Evolutionary conservation across 2,329 filamentous ascomycete species (phyloP).

Genomic region (Ceratocystis lukuohia): DNA sequence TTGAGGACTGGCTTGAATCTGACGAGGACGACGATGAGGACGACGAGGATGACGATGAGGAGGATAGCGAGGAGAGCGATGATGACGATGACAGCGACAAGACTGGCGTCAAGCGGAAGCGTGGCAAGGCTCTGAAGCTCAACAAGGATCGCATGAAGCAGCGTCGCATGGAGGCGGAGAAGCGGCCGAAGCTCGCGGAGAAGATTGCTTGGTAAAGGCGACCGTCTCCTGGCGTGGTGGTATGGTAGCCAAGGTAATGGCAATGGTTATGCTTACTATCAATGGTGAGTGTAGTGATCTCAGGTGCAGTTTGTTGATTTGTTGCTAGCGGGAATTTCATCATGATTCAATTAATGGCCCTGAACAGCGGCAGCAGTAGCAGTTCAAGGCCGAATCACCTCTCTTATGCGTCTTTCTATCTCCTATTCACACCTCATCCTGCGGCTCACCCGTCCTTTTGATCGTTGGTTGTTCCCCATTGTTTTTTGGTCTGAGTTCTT

Average conservation of each 20-base stretch:
- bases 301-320: neutral
- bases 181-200: constrained; percentile 31
- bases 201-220: constrained; percentile 30
- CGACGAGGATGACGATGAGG: constrained; percentile 43
- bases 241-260: neutral
- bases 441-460: neutral
- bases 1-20: constrained; percentile 54
- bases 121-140: constrained; percentile 35
- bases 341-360: neutral
- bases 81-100: constrained; percentile 43
- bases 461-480: constrained; percentile 6
- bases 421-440: constrained; percentile 1
- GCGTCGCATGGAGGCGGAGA: constrained; percentile 50
- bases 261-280: neutral
- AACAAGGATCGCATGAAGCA: constrained; percentile 30
- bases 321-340: neutral
- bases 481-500: neutral
- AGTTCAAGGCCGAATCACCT: neutral
- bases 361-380: neutral
- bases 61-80: constrained; percentile 43
- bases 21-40: constrained; percentile 47
- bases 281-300: neutral
- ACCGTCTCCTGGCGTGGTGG: neutral
- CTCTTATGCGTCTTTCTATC: constrained; percentile 13
- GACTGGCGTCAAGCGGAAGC: constrained; percentile 44